phyloP scores from a whole-genome alignment of 2,329 filamentous ascomycete species.

The Neoscytalidium dimidiatum region DNA sequence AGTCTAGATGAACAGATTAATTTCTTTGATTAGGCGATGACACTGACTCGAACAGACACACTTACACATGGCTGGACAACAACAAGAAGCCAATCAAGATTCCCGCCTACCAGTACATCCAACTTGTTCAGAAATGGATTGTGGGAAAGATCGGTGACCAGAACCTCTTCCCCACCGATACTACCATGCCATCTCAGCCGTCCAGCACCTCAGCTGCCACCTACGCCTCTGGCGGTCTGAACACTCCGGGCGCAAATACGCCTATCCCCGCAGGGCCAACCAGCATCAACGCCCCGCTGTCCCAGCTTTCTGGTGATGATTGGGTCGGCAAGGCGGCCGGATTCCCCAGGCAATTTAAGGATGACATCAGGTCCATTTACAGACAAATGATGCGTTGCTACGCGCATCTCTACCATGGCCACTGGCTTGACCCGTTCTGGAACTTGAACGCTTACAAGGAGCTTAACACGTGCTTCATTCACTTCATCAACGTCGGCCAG shows the following conservation, averaged over 20 bases:
- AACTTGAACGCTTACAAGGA: constrained; percentile 51
- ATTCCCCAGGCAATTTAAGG: constrained; percentile 54
- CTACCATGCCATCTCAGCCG: constrained; percentile 61
- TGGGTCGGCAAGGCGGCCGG: constrained; percentile 93
- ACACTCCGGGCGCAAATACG: constrained; percentile 42
- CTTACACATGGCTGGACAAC: constrained; percentile 94
- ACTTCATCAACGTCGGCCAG: constrained; percentile 66
- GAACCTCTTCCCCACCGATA: constrained; percentile 86
- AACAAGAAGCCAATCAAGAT: constrained; percentile 87
- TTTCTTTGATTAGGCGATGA: background rate
- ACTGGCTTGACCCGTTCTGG: constrained; percentile 55
- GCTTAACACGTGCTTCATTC: constrained; percentile 56
- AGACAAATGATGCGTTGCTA: constrained; percentile 59
- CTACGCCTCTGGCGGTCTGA: constrained; percentile 56
- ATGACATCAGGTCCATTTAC: constrained; percentile 75
- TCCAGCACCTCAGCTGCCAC: constrained; percentile 57
- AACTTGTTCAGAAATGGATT: constrained; percentile 95
- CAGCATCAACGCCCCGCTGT: constrained; percentile 56
- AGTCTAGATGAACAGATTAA: constrained; percentile 43
- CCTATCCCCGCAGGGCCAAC: constrained; percentile 50
- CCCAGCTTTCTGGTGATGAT: constrained; percentile 65
- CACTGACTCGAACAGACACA: constrained; percentile 62
- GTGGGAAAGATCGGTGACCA: constrained; percentile 91
- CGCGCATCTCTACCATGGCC: constrained; percentile 54
- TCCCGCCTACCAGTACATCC: constrained; percentile 90